Conservation (phyloP, 176 grass and related monocot species). For the Eremochloa ophiuroides region DNA sequence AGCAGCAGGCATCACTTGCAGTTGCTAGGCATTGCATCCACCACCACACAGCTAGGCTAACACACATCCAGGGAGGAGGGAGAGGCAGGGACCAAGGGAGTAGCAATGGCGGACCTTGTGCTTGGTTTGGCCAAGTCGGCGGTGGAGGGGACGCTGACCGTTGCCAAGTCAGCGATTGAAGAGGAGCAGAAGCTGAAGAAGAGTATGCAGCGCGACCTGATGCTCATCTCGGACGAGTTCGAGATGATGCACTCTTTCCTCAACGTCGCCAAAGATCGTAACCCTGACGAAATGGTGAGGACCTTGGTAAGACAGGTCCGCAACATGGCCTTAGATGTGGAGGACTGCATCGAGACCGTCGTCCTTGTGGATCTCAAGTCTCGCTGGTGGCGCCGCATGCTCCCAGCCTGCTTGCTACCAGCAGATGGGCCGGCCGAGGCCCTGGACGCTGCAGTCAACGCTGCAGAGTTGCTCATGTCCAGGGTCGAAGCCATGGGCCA, state of each 20-base stretch:
- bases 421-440: not conserved
- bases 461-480: too few species aligned
- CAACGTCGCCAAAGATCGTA: not conserved
- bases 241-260: not conserved
- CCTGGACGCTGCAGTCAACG: too few species aligned
- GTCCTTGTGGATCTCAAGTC: not conserved
- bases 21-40: too few species aligned
- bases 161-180: not conserved
- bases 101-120: not conserved
- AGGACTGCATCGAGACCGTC: not conserved
- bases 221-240: not conserved
- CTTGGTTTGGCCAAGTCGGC: not conserved
- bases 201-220: not conserved
- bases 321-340: not conserved
- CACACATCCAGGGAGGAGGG: too few species aligned
- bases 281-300: not conserved
- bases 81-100: too few species aligned
- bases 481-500: too few species aligned
- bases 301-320: not conserved
- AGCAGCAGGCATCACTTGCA: too few species aligned
- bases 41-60: too few species aligned
- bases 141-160: not conserved
- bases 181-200: not conserved
- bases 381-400: not conserved
- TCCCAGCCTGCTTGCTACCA: not conserved